Conservation (phyloP, 1,284 basidiomycete genomes). For the Pascua sp. region DNA sequence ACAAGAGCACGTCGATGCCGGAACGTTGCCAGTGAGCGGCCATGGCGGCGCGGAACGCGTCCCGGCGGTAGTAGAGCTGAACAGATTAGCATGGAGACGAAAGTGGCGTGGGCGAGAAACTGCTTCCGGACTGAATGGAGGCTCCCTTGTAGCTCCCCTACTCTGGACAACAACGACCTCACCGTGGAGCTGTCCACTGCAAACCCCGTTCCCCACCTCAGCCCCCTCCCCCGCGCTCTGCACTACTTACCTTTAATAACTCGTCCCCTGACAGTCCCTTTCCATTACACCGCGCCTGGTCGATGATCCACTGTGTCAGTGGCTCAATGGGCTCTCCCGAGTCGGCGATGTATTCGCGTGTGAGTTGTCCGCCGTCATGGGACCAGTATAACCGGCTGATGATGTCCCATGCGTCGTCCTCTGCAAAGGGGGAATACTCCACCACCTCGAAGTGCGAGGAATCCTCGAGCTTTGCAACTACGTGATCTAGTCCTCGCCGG, state of each 20-base stretch:
- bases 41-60: constrained; percentile 29
- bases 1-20: constrained; percentile 42
- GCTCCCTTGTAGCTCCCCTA: no score
- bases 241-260: constrained; percentile 24
- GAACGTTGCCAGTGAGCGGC: constrained; percentile 23
- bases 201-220: not conserved
- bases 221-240: no score
- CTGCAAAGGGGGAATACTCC: constrained; percentile 21
- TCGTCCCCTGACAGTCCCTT: constrained; percentile 25
- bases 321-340: constrained; percentile 35
- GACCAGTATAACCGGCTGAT: constrained; percentile 37
- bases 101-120: no score
- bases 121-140: no score
- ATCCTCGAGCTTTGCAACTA: constrained; percentile 27
- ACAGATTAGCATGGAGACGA: no score
- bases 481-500: constrained; percentile 36
- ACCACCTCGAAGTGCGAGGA: constrained; percentile 29
- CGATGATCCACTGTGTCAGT: constrained; percentile 37
- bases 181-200: no score
- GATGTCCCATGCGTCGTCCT: constrained; percentile 26
- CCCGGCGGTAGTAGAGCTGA: constrained; percentile 13
- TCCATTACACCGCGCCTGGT: constrained; percentile 2
- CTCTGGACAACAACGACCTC: no score
- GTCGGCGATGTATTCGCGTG: constrained; percentile 13
- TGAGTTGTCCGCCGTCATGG: constrained; percentile 34